Percentiles rank a stretch among this genome's conserved stretches.
phyloP scores from a whole-genome alignment of 805 yeast genomes.

The Wickerhamomyces subpelliculosus region DNA sequence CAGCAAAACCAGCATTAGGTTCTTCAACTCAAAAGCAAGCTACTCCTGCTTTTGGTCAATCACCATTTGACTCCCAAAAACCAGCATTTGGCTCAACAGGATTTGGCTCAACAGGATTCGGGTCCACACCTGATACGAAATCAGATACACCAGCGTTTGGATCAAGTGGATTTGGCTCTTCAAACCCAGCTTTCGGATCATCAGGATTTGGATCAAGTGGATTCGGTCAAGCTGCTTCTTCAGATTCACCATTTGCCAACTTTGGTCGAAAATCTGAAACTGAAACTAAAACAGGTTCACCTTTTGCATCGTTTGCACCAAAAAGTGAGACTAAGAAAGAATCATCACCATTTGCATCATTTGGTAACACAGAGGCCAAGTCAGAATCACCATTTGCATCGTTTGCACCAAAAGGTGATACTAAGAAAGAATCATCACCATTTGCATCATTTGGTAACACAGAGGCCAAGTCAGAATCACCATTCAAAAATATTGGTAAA shows the following conservation, averaged over 20 bases:
- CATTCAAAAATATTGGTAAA: constrained; percentile 4
- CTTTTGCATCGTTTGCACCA: too few species aligned
- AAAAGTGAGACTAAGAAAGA: too few species aligned
- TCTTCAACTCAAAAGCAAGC: background rate
- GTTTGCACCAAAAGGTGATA: too few species aligned
- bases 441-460: constrained; percentile 6
- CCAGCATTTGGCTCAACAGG: constrained; percentile 1
- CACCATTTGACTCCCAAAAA: background rate
- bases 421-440: too few species aligned
- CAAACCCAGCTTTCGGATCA: background rate
- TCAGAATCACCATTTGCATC: constrained; percentile 11
- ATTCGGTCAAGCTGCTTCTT: too few species aligned
- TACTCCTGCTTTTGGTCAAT: background rate
- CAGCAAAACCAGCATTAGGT: constrained; percentile 17
- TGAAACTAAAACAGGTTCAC: too few species aligned
- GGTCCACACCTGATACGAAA: background rate
- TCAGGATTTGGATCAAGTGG: too few species aligned
- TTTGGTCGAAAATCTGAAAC: too few species aligned
- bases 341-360: too few species aligned
- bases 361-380: too few species aligned
- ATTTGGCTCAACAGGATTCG: constrained; percentile 7
- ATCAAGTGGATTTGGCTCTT: constrained; percentile 3
- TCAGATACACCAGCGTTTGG: constrained; percentile 4
- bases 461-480: constrained; percentile 3
- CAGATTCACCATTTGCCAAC: constrained; percentile 15